A percentile compares a stretch with the other conserved stretches of the same genome.
These are phyloP conservation scores for Peziza echinospora DNA, from an alignment of 495 filamentous ascomycete genomes.

Conservation along the genomic window DNA sequence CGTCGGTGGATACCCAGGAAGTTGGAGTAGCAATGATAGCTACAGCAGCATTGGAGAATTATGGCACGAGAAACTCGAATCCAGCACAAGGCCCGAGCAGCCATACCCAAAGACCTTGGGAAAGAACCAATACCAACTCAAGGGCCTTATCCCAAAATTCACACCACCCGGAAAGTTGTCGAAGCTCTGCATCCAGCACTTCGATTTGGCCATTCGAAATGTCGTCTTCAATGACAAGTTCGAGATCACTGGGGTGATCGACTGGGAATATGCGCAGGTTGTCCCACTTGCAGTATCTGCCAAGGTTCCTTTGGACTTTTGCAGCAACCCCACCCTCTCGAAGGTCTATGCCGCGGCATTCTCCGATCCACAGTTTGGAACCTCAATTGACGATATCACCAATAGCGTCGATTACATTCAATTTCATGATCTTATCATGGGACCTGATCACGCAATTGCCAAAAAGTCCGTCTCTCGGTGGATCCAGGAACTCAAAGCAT, in stretches of 20 bases:
- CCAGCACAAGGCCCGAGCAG: not conserved
- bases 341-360: not conserved
- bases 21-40: not conserved
- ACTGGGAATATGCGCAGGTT: constrained; percentile 19
- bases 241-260: constrained; percentile 19
- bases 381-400: not conserved
- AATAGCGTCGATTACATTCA: constrained; percentile 19
- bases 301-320: constrained; percentile 17
- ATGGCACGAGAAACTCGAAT: not conserved
- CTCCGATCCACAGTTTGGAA: not conserved
- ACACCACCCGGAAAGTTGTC: constrained; percentile 15
- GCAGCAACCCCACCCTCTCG: constrained; percentile 7
- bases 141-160: constrained; percentile 13
- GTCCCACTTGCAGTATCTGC: constrained; percentile 16
- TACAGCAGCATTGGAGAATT: not conserved
- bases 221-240: constrained; percentile 19
- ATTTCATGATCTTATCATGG: constrained; percentile 19
- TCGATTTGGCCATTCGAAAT: constrained; percentile 18
- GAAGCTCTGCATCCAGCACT: constrained; percentile 19
- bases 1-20: not conserved
- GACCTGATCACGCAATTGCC: not conserved
- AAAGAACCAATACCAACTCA: constrained; percentile 14
- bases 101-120: constrained; percentile 9
- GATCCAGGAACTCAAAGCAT: not conserved
- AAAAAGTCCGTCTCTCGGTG: not conserved